phyloP scores from a whole-genome alignment of 169 alveolate genomes.

The Perkinsus olseni region DNA sequence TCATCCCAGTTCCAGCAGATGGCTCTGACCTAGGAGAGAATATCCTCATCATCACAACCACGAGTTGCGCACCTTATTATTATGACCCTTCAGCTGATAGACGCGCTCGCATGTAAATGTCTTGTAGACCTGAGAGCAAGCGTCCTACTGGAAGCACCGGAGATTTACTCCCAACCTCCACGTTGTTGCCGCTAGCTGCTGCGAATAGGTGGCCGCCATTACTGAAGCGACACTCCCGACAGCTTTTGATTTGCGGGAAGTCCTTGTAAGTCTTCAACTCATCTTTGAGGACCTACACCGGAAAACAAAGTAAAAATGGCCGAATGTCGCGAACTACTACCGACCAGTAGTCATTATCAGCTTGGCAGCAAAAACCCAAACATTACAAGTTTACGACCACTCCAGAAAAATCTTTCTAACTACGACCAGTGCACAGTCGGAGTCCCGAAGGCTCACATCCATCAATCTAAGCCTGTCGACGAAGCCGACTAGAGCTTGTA shows the following conservation, averaged over 20 bases:
- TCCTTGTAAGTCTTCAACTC: background rate
- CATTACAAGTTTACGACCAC: too few species aligned
- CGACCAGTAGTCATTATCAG: too few species aligned
- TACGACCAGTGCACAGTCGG: too few species aligned
- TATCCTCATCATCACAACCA: background rate
- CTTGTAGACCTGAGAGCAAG: background rate
- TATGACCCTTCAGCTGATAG: background rate
- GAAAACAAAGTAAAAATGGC: too few species aligned
- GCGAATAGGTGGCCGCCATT: background rate
- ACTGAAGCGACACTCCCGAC: background rate
- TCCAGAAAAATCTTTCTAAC: too few species aligned
- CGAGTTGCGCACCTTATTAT: background rate
- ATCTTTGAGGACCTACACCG: background rate
- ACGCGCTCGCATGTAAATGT: background rate
- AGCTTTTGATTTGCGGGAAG: background rate
- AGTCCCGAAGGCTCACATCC: background rate
- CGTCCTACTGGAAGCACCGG: background rate
- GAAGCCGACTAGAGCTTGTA: conserved; percentile 81
- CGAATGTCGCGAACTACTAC: too few species aligned
- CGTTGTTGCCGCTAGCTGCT: background rate
- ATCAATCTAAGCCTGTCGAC: conserved; percentile 73
- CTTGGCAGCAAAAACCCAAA: too few species aligned
- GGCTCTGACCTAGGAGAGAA: background rate
- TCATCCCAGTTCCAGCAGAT: background rate
- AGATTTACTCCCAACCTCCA: background rate